Base-by-base conservation (phyloP, 1,139 yeast genomes). In the Protomyces gravidus region DNA sequence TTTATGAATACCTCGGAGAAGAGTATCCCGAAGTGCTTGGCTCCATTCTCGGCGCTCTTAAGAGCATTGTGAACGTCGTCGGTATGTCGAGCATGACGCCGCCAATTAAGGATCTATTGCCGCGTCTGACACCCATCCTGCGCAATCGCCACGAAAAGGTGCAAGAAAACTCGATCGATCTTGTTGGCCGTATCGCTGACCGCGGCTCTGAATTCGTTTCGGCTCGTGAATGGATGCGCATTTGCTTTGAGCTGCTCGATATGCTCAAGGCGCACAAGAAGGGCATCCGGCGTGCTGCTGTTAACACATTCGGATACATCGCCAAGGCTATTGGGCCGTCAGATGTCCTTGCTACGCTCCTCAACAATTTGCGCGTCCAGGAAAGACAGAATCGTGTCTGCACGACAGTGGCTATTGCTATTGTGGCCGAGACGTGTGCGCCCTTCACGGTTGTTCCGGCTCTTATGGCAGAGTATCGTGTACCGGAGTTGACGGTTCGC, bases 371-470 rank as follows among this genome's bases (percentile, higher is more conserved):
- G 64, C 79, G 89, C 62, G 96, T 90, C 3, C 97, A 92, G 70
- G 98, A 92, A 68, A 87, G 99, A 69, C 98, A 94, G 72, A 77
- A 89, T 49, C 84, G 99, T 68, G 97, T 94, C 11, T 90, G 97
- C 70, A 89, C 98, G 0, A 97, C 98, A 0, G 97, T 94, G 46
- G 99, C 99, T 0, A 88, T 94, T 66, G 98, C 96, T 39, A 90
- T 94, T 67, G 96, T 94, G 13, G 97, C 98, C 0, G 95, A 90
- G 61, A 83, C 86, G 0, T 92, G 98, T 73, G 82, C 88, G 0
- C 97, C 98, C 0, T 92, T 88, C 71, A 88, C 97, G 0, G 96
- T 92, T 0, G 72, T 94, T n/a, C 98, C 99, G 0, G 96, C 96
- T 0, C 75, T 94, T 49, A 88, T 94, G 96, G 90, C 92, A 70